Percentiles rank a stretch among this genome's conserved stretches.
phyloP scores from a whole-genome alignment of 768 basidiomycete genomes.

The Amanita muscaria region DNA sequence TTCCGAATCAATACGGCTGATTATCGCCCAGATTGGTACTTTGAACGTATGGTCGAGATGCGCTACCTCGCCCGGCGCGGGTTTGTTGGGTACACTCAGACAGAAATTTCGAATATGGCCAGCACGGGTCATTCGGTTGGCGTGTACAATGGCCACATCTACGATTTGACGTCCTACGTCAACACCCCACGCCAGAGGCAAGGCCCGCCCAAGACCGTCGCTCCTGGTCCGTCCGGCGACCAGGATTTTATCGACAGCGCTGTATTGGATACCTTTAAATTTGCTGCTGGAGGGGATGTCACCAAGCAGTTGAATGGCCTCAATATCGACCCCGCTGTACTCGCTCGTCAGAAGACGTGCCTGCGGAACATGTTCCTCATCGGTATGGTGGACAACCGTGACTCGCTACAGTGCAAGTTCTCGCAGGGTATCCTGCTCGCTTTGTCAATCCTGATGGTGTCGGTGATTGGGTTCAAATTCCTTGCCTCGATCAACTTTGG shows the following conservation, averaged over 20 bases:
- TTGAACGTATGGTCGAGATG: constrained; percentile 88
- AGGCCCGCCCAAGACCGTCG: constrained; percentile 38
- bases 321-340: constrained; percentile 47
- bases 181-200: constrained; percentile 50
- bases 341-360: constrained; percentile 75
- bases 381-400: constrained; percentile 86
- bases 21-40: constrained; percentile 97
- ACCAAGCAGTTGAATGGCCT: constrained; percentile 65
- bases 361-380: constrained; percentile 89
- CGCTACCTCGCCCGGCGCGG: constrained; percentile 85
- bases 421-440: constrained; percentile 86
- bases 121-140: constrained; percentile 55
- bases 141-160: constrained; percentile 82
- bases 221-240: constrained; percentile 35
- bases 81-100: constrained; percentile 77
- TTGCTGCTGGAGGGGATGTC: constrained; percentile 68
- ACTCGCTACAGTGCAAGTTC: constrained; percentile 88
- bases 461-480: constrained; percentile 95
- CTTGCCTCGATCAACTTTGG: constrained; percentile 84
- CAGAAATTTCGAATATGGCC: constrained; percentile 66
- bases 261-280: constrained; percentile 70
- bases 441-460: constrained; percentile 85
- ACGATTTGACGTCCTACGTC: constrained; percentile 81
- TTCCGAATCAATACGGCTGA: constrained; percentile 88
- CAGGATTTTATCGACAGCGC: constrained; percentile 62